Percentiles rank a stretch among this genome's conserved stretches.
These are phyloP conservation scores for Plasmodium ovale DNA, from an alignment of 169 alveolate species.

Conservation along the genomic window DNA sequence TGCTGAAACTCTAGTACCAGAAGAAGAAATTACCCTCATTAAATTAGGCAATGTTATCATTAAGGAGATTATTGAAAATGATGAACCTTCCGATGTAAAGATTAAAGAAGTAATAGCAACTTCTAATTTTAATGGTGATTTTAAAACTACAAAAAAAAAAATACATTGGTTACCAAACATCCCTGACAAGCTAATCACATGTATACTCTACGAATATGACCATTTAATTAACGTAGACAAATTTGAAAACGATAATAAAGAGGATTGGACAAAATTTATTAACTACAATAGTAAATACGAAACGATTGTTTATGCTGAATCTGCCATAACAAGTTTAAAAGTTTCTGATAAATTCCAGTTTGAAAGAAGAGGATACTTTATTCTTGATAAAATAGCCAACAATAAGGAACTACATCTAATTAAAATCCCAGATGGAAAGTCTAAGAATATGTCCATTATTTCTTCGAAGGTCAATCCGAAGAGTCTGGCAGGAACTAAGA, in stretches of 20 bases:
- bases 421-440: conserved; percentile 96
- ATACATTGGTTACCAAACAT: conserved; percentile 92
- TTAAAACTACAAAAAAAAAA: conserved; percentile 95
- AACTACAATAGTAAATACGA: conserved; percentile 86
- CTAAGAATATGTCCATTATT: conserved; percentile 75
- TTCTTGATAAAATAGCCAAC: conserved; percentile 89
- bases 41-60: conserved; percentile 96
- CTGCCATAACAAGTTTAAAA: conserved; percentile 78
- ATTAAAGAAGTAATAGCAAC: conserved; percentile 82
- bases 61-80: conserved; percentile 66
- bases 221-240: conserved; percentile 94
- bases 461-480: conserved; percentile 46
- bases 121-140: conserved; percentile 91
- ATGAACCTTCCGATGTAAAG: conserved; percentile 79
- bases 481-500: conserved; percentile 55
- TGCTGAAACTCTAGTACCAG: conserved; percentile 90
- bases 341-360: conserved; percentile 93
- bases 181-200: conserved; percentile 77
- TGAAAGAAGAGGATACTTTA: conserved; percentile 98
- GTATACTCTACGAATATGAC: conserved; percentile 93
- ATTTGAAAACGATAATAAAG: conserved; percentile 91
- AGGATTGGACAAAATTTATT: conserved; percentile 86
- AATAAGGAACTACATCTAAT: conserved; percentile 84
- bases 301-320: conserved; percentile 90
- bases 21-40: conserved; percentile 97